Evolutionary conservation across 768 basidiomycete species (phyloP).

Genomic region (Trametes maxima): DNA sequence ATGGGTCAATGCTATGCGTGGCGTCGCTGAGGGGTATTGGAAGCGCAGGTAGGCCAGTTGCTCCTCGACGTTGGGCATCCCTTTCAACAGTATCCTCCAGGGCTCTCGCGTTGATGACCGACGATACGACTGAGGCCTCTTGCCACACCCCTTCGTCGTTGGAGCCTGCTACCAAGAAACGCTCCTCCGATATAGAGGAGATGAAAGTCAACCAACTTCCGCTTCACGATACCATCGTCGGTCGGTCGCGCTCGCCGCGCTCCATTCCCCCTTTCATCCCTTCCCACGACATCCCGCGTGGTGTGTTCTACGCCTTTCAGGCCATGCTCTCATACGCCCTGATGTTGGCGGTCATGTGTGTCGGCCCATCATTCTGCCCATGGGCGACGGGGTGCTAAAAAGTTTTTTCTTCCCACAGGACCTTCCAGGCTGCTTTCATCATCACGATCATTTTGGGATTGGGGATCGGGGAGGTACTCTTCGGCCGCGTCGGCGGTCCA

Average conservation of each 20-base stretch:
- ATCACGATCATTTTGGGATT: constrained; percentile 72
- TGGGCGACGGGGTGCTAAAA: constrained; percentile 18
- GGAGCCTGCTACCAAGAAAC: neutral
- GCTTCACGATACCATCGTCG: neutral
- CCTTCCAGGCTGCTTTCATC: constrained; percentile 78
- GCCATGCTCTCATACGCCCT: constrained; percentile 64
- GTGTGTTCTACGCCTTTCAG: constrained; percentile 64
- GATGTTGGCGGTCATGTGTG: constrained; percentile 85
- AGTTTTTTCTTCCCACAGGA: constrained; percentile 51
- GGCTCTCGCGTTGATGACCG: neutral
- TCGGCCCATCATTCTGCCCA: neutral
- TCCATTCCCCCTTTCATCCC: constrained; percentile 64
- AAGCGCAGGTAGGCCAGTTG: constrained; percentile 46
- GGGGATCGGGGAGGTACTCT: constrained; percentile 72
- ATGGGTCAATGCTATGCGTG: constrained; percentile 60
- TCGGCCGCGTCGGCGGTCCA: constrained; percentile 51
- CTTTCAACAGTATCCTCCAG: neutral
- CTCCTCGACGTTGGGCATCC: neutral
- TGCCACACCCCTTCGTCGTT: neutral
- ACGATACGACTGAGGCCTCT: neutral
- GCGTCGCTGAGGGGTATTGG: constrained; percentile 60
- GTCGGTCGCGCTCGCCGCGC: constrained; percentile 31
- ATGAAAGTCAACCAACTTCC: constrained; percentile 11
- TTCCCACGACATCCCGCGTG: constrained; percentile 71
- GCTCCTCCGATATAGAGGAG: constrained; percentile 18